A percentile compares a stretch with the other conserved stretches of the same genome.
phyloP scores from a whole-genome alignment of 1,284 basidiomycete genomes.

The Puccinia sorghi region DNA sequence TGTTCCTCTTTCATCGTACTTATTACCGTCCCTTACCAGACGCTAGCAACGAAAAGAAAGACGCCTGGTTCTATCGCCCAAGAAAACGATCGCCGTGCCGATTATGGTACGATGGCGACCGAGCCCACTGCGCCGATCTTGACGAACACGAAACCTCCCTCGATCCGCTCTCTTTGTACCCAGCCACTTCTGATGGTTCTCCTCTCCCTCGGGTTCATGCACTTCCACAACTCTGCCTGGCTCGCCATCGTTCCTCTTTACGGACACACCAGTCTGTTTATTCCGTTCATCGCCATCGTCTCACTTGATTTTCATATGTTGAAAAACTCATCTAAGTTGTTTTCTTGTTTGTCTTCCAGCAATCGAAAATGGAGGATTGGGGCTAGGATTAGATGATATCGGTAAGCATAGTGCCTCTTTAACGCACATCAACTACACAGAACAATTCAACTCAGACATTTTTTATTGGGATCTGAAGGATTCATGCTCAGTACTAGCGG shows the following conservation, averaged over 20 bases:
- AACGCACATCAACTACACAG: not conserved
- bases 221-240: constrained; percentile 43
- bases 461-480: constrained; percentile 9
- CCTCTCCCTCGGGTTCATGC: constrained; percentile 14
- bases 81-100: not conserved
- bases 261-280: constrained; percentile 31
- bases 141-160: constrained; percentile 13
- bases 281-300: not conserved
- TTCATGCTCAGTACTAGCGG: constrained; percentile 39
- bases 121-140: not conserved
- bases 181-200: constrained; percentile 34
- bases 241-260: constrained; percentile 27
- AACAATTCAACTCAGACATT: not conserved
- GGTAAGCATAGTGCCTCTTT: not conserved
- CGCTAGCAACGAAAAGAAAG: constrained; percentile 35
- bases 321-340: not conserved
- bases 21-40: constrained; percentile 3
- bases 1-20: not conserved
- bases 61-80: not conserved
- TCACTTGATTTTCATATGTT: not conserved
- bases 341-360: not conserved
- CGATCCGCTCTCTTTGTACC: constrained; percentile 39
- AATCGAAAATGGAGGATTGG: constrained; percentile 34
- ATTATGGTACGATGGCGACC: constrained; percentile 19
- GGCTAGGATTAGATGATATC: constrained; percentile 29